Percentiles rank a stretch among this genome's conserved stretches.
Conservation (phyloP, 495 filamentous ascomycete genomes). For the Schizothecium vesticola region DNA sequence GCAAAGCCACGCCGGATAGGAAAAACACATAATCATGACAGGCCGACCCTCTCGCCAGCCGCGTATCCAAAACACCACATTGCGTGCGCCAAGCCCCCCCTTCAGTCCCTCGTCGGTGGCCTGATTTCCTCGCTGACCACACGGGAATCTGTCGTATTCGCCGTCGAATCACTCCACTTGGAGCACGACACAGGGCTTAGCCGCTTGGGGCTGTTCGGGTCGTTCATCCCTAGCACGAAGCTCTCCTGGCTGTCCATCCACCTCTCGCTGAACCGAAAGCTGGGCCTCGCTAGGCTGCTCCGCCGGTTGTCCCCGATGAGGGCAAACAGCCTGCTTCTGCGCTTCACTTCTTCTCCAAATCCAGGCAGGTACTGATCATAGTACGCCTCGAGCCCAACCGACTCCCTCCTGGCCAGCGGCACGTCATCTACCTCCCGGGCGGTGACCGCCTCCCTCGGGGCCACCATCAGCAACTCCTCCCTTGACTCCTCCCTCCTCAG, state of each 20-base stretch:
- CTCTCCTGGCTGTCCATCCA: conserved; percentile 26
- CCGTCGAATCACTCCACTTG: conserved; percentile 8
- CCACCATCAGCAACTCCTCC: conserved; percentile 9
- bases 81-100: not conserved
- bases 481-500: conserved; percentile 4
- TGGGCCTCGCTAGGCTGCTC: not conserved
- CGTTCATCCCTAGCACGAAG: conserved; percentile 23
- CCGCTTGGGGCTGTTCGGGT: conserved; percentile 26
- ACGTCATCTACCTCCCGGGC: not conserved
- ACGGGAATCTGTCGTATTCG: not conserved
- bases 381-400: conserved; percentile 23
- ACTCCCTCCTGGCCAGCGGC: conserved; percentile 13
- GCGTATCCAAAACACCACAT: conserved; percentile 6
- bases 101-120: not conserved
- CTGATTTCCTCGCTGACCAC: not conserved
- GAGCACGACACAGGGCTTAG: conserved; percentile 23
- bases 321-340: conserved; percentile 7
- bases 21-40: not conserved
- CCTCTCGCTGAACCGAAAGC: conserved; percentile 8
- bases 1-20: not conserved
- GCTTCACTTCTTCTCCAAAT: conserved; percentile 10
- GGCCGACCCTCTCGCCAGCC: not conserved
- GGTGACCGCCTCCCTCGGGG: not conserved
- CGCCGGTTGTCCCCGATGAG: not conserved
- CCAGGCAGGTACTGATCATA: conserved; percentile 21